These are phyloP conservation scores for Mallotus nudiflorus DNA, from an alignment of 345 rosid species.

Conservation along the genomic window DNA sequence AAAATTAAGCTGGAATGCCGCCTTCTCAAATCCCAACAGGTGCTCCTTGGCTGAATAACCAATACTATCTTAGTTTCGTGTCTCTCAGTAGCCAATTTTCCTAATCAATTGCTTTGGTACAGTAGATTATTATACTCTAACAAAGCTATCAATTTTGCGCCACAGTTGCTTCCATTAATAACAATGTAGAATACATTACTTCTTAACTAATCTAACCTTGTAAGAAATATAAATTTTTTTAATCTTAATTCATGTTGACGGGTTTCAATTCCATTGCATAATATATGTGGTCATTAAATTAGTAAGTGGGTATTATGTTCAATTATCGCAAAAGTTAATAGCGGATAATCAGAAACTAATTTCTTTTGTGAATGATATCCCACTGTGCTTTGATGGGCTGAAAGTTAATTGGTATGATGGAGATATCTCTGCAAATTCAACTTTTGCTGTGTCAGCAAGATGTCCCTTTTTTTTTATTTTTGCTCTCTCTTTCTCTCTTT, in stretches of 20 bases:
- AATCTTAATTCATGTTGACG: neutral
- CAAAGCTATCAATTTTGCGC: neutral
- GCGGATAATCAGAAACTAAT: neutral
- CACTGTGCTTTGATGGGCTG: neutral
- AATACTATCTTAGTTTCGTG: too few species aligned
- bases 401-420: neutral
- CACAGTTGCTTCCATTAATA: neutral
- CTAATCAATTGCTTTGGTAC: neutral
- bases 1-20: too few species aligned
- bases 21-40: too few species aligned
- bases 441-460: conserved; percentile 6
- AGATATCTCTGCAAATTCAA: neutral
- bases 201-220: neutral
- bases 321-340: too few species aligned
- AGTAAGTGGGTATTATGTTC: neutral
- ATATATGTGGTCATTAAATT: neutral
- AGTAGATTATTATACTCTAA: neutral
- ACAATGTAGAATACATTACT: neutral
- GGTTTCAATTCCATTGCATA: neutral
- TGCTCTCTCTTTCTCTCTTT: too few species aligned
- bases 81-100: neutral
- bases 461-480: neutral
- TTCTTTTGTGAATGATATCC: neutral
- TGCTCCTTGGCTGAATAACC: neutral
- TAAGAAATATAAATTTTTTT: neutral